A percentile compares a stretch with the other conserved stretches of the same genome.
Evolutionary conservation across 306 rosid genomes (phyloP).

Genomic region (Mucuna pruriens): DNA sequence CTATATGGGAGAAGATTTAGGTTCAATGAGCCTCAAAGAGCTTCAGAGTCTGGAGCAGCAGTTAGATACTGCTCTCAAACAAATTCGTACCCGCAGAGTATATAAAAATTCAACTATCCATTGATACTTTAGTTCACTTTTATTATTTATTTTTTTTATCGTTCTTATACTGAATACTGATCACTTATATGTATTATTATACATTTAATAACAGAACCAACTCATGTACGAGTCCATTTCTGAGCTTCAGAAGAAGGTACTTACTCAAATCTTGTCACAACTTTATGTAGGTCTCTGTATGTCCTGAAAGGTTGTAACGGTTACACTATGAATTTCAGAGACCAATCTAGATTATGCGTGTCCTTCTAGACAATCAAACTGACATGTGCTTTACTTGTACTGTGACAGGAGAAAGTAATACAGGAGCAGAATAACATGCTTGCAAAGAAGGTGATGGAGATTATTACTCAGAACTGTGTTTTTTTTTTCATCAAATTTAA

Average conservation of each 20-base stretch:
- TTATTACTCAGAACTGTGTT: neutral
- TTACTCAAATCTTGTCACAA: neutral
- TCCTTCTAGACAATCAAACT: conserved; percentile 2
- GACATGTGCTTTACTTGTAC: conserved; percentile 23
- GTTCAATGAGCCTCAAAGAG: conserved; percentile 71
- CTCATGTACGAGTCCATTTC: conserved; percentile 82
- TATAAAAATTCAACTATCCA: neutral
- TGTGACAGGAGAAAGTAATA: conserved; percentile 63
- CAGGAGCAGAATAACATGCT: conserved; percentile 75
- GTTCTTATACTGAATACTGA: neutral
- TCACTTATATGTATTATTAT: neutral
- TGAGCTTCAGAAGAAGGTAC: conserved; percentile 79
- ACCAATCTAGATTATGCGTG: conserved; percentile 11
- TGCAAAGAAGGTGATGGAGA: conserved; percentile 63
- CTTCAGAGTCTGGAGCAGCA: conserved; percentile 86
- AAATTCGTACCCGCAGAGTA: conserved; percentile 80
- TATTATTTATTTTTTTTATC: neutral
- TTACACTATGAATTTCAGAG: neutral
- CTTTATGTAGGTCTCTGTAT: neutral
- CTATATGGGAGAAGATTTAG: conserved; percentile 87
- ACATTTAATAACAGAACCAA: conserved; percentile 61
- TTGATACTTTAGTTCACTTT: neutral
- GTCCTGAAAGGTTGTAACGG: neutral
- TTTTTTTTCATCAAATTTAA: neutral
- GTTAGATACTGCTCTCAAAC: conserved; percentile 75